Conservation (phyloP, 2,329 filamentous ascomycete species). For the Colletotrichum brevisporum region DNA sequence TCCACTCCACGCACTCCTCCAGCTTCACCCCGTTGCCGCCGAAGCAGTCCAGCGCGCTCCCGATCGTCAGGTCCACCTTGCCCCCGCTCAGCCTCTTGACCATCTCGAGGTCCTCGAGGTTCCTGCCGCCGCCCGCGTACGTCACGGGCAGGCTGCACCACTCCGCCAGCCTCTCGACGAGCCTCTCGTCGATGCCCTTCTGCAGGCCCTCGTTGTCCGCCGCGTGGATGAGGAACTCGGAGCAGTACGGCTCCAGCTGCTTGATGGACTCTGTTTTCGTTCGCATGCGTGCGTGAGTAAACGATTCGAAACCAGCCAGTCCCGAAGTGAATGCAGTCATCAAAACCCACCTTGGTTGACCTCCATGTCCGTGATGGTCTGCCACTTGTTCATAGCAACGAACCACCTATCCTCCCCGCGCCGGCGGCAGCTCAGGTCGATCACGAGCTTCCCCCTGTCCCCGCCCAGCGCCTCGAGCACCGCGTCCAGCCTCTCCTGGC, state of each 20-base stretch:
- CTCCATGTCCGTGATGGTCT: slow-evolving; percentile 97
- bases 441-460: slow-evolving; percentile 86
- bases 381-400: slow-evolving; percentile 99
- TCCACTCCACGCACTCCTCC: slow-evolving; percentile 92
- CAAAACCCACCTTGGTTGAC: slow-evolving; percentile 77
- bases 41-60: slow-evolving; percentile 96
- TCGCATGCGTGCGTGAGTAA: not conserved
- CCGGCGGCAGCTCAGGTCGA: slow-evolving; percentile 92
- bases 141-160: slow-evolving; percentile 96
- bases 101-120: slow-evolving; percentile 83
- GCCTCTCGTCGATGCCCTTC: slow-evolving; percentile 87
- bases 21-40: slow-evolving; percentile 90
- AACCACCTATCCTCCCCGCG: slow-evolving; percentile 83
- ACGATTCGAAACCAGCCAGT: no score
- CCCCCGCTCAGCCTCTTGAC: slow-evolving; percentile 85
- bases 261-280: slow-evolving; percentile 79
- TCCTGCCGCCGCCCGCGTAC: slow-evolving; percentile 93
- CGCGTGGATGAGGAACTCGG: slow-evolving; percentile 96
- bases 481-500: slow-evolving; percentile 79
- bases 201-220: slow-evolving; percentile 97
- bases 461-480: slow-evolving; percentile 81
- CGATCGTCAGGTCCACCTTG: slow-evolving; percentile 93
- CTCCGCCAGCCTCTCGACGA: slow-evolving; percentile 81
- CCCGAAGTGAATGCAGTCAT: not conserved
- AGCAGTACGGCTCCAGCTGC: slow-evolving; percentile 89